Conservation (phyloP, 345 rosid species). For the Hibiscus tridactylites region DNA sequence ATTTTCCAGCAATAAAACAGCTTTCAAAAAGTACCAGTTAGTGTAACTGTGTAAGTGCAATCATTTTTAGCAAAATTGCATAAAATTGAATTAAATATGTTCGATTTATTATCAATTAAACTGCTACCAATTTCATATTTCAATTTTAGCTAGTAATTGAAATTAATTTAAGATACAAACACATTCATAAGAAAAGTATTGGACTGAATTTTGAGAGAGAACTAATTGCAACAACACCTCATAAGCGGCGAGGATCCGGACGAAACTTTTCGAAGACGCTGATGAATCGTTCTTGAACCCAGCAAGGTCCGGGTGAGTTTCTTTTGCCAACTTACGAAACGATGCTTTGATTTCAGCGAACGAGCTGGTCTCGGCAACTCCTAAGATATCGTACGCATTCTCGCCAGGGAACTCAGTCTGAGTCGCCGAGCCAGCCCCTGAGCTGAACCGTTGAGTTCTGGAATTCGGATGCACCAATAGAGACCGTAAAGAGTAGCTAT, state of each 20-base stretch:
- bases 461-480: conserved; percentile 12
- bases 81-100: neutral
- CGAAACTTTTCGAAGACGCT: conserved; percentile 47
- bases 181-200: neutral
- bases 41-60: neutral
- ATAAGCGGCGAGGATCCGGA: conserved; percentile 87
- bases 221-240: conserved; percentile 37
- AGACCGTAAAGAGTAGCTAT: conserved; percentile 7
- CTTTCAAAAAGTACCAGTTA: neutral
- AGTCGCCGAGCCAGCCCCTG: conserved; percentile 34
- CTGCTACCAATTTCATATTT: neutral
- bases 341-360: conserved; percentile 81
- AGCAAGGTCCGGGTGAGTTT: conserved; percentile 85
- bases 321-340: conserved; percentile 72
- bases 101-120: neutral
- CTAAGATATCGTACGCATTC: conserved; percentile 70
- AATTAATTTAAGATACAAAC: neutral
- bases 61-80: neutral
- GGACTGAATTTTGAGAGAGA: neutral
- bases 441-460: conserved; percentile 36
- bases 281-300: conserved; percentile 33
- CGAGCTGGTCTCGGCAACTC: conserved; percentile 58
- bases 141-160: neutral
- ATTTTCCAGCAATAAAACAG: neutral
- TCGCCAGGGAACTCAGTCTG: conserved; percentile 46